Percentiles rank a stretch among this genome's conserved stretches.
Evolutionary conservation across 768 basidiomycete genomes (phyloP).

Genomic region (Galerina sulciceps): DNA sequence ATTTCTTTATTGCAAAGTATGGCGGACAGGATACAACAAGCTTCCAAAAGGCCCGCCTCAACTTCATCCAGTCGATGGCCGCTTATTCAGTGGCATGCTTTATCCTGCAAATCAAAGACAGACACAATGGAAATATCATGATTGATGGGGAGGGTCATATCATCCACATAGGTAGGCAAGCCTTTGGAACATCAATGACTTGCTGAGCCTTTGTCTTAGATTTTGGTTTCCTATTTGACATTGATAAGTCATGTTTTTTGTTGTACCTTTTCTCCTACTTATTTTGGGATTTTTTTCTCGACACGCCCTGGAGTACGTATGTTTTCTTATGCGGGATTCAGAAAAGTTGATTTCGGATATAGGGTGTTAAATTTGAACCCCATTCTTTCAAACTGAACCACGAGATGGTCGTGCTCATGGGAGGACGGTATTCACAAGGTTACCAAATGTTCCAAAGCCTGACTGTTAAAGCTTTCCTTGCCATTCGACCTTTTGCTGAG

Average conservation of each 20-base stretch:
- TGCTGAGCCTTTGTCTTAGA: constrained; percentile 47
- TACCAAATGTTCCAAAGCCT: constrained; percentile 94
- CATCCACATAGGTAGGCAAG: constrained; percentile 82
- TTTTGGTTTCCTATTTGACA: constrained; percentile 96
- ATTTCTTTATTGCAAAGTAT: constrained; percentile 93
- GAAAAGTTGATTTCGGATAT: constrained; percentile 10
- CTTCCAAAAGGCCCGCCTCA: constrained; percentile 91
- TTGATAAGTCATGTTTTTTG: constrained; percentile 73
- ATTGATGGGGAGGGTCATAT: constrained; percentile 98
- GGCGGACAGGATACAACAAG: constrained; percentile 87
- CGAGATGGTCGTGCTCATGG: constrained; percentile 99
- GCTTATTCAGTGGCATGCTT: constrained; percentile 99
- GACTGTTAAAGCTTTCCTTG: constrained; percentile 95
- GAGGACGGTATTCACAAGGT: constrained; percentile 91
- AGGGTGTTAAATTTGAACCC: constrained; percentile 99
- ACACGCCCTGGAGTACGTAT: constrained; percentile 72
- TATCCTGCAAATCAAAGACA: constrained; percentile 97
- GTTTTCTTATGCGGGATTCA: neutral
- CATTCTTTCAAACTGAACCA: constrained; percentile 98
- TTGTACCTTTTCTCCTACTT: constrained; percentile 27
- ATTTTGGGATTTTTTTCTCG: constrained; percentile 18
- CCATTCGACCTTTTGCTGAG: constrained; percentile 92
- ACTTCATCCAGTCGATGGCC: constrained; percentile 99
- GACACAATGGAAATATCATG: constrained; percentile 99
- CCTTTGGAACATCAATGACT: neutral